Evolutionary conservation across 2,329 filamentous ascomycete genomes (phyloP).

Genomic region (Fusarium mexicanum): DNA sequence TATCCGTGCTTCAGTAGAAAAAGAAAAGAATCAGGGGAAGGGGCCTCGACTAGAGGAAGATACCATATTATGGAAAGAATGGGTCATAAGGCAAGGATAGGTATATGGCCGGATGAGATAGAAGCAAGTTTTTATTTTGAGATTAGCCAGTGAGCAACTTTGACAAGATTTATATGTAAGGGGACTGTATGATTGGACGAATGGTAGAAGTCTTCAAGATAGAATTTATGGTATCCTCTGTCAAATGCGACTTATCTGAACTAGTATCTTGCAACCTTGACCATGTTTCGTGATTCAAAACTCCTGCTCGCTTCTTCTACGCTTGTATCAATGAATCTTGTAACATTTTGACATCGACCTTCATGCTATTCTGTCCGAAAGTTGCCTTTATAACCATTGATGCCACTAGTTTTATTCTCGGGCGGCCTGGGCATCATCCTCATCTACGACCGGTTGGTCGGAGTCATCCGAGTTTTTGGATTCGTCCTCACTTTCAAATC

Average conservation of each 20-base stretch:
- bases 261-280: background rate
- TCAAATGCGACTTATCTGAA: rapidly evolving
- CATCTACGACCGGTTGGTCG: background rate
- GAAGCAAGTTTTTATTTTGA: background rate
- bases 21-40: background rate
- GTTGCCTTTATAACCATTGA: too few relatives aligned
- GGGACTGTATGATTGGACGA: background rate
- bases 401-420: background rate
- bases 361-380: too few relatives aligned
- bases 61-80: background rate
- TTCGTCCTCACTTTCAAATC: background rate
- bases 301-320: background rate
- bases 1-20: background rate
- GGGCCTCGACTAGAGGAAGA: background rate
- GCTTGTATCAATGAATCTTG: background rate
- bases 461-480: background rate
- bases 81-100: background rate
- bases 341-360: background rate
- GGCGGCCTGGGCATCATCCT: background rate
- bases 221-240: background rate
- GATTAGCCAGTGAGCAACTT: background rate
- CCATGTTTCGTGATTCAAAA: background rate
- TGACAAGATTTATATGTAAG: background rate
- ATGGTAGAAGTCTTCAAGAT: background rate
- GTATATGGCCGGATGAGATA: background rate